Evolutionary conservation across 1,139 yeast genomes (phyloP), one percentile per base, ranked within the genome.

Genomic region (Hansenula anomala): DNA sequence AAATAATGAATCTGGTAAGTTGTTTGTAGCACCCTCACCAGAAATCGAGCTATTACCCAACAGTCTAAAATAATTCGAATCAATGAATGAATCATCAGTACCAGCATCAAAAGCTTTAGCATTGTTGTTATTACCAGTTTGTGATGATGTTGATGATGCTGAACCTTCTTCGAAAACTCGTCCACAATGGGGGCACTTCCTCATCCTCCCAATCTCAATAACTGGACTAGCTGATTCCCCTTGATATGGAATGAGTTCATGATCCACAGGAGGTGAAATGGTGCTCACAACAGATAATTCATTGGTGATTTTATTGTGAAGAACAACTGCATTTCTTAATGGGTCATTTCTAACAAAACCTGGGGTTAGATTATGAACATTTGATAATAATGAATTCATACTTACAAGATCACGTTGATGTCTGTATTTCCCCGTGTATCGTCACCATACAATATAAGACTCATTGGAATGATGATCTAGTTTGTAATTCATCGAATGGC

Each of bases 1-100:
- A 54, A 85, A 83, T 24, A 32, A 23, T 12, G 15, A 20, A 6
- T 32, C 23, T 24, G 34, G 17, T 24, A 32, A 24, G 6, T 26
- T 7, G n/a, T 23, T 23, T 20, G 22, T 6, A 20, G 22, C 22
- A 20, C 22, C n/a, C n/a, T n/a, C n/a, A n/a, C n/a, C n/a, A n/a
- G 28, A 7, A 6, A 26, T 28, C 19, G 9, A 19, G 6, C 17
- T 12, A 15, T 10, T 9, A 9, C 32, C 25, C 10, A 32, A 24
- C n/a, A 32, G 18, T 17, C 17, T 32, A 17, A 32, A 32, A 24
- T 32, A 32, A 18, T 32, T 24, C 4, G 24, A 17, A n/a, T 32
- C 23, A 13, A 23, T 32, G 12, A 24, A 32, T n/a, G 13, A 9
- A 16, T 32, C 34, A 13, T 18, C 31, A n/a, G n/a, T n/a, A n/a